Conservation (phyloP, 2,329 filamentous ascomycete genomes). For the Zopfia rhizophila region DNA sequence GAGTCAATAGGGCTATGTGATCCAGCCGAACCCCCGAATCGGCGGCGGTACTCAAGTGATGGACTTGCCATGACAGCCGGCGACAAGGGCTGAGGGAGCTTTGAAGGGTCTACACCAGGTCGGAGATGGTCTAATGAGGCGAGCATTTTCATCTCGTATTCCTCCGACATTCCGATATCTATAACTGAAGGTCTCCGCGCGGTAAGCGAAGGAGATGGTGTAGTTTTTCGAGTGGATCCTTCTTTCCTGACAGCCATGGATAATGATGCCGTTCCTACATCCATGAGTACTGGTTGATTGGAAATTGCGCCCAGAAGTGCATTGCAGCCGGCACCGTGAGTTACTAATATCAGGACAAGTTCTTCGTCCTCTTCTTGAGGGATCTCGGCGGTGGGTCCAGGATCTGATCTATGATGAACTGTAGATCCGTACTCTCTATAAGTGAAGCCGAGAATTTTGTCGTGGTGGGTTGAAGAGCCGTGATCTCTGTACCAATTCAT, state of each 20-base stretch:
- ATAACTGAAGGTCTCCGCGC: constrained; percentile 52
- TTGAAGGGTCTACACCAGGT: constrained; percentile 57
- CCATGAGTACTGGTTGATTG: constrained; percentile 88
- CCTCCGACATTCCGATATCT: constrained; percentile 60
- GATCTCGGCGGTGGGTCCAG: constrained; percentile 43
- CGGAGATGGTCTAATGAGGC: constrained; percentile 80
- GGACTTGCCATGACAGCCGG: constrained; percentile 42
- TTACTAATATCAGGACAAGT: constrained; percentile 85
- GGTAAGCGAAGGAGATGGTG: constrained; percentile 31
- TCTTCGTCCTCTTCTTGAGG: constrained; percentile 66
- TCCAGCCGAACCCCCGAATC: constrained; percentile 34
- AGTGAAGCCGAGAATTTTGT: constrained; percentile 44
- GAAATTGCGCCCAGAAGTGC: constrained; percentile 92
- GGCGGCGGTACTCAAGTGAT: constrained; percentile 38
- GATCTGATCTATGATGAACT: constrained; percentile 33
- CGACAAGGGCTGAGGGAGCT: constrained; percentile 40
- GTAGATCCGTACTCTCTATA: constrained; percentile 42
- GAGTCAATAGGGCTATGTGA: constrained; percentile 42
- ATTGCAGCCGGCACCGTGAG: constrained; percentile 96
- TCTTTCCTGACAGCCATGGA: constrained; percentile 74
- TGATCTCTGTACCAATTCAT: constrained; percentile 81
- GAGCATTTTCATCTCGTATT: constrained; percentile 79
- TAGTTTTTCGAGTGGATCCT: constrained; percentile 34
- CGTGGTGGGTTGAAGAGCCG: constrained; percentile 48
- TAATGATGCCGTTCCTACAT: constrained; percentile 88